Evolutionary conservation across 441 rosid genomes (phyloP).

Genomic region (Isatis lusitanica): DNA sequence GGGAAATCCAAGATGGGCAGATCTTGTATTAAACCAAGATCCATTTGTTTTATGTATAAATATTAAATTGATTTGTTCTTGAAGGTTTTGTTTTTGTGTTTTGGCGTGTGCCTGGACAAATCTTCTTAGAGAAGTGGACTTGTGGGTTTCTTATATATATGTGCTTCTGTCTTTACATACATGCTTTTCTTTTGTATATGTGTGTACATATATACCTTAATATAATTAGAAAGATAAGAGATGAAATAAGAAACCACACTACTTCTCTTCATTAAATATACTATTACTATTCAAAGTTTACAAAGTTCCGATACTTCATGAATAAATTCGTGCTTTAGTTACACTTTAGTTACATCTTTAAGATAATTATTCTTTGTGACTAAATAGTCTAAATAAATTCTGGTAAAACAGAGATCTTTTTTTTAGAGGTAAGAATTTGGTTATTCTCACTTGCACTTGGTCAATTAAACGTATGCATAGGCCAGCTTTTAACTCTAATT

Average conservation of each 20-base stretch:
- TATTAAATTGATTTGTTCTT: constrained; percentile 14
- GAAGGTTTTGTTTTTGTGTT: constrained; percentile 26
- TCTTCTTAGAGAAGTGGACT: constrained; percentile 42
- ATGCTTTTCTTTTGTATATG: constrained; percentile 11
- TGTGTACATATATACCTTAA: neutral
- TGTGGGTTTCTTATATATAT: constrained; percentile 31
- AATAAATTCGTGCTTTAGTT: neutral
- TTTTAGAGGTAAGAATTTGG: too few species aligned
- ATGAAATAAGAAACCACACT: constrained; percentile 5
- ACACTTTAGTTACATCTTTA: neutral
- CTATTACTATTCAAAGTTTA: neutral
- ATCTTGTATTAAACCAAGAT: constrained; percentile 37
- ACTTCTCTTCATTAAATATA: constrained; percentile 12
- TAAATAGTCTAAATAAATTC: neutral
- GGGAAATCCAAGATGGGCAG: constrained; percentile 34
- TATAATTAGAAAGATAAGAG: neutral
- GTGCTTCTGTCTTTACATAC: constrained; percentile 37
- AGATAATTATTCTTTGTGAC: neutral
- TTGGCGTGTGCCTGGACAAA: constrained; percentile 35
- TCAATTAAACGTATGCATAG: neutral
- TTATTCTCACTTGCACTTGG: neutral
- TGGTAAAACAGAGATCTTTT: neutral
- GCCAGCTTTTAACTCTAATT: neutral
- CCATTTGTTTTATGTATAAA: constrained; percentile 3
- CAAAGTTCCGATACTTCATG: neutral